Evolutionary conservation across 805 yeast genomes (phyloP), one percentile per base, ranked within the genome.

Genomic region (Kazachstania viticola): DNA sequence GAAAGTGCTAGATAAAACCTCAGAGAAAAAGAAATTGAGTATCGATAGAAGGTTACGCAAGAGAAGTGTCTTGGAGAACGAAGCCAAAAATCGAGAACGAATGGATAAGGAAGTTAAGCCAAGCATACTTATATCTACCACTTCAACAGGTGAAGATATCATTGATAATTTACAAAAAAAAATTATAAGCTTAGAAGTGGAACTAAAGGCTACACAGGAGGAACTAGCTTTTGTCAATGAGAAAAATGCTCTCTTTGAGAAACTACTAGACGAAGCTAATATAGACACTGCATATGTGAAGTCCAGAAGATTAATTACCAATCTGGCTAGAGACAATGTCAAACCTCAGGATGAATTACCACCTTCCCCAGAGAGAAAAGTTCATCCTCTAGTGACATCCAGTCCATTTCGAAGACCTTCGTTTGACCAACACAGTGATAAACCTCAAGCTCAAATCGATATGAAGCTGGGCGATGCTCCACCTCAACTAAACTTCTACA

Each of bases 271-370:
- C 31, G 60, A 54, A 22, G 57, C 57, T 9, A 49, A 55, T 26
- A 40, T 55, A 13, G 58, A 51, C 32, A 39, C 47, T 28, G 50
- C 49, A 12, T 51, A 52, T 29, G 46, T 55, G 11, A 48, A 53
- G 30, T 52, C 59, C 1, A 39, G 54, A 26, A 41, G 60, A 30
- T 46, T 49, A 29, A 55, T 55, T n/a, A 46, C 44, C 24, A 55
- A 55, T 31, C 35, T 55, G 14, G 54, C 48, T 32, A 46, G 42
- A 21, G 46, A 43, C n/a, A 44, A 52, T 27, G 36, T 51, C 19
- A 51, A 48, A 19, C 60, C 57, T 2, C 49, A 42, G 12, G 36
- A 40, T 7, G 53, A 48, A 25, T 35, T 52, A 14, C 58, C 58
- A n/a, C 55, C 57, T 3, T 50, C 57, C 9, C 44, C 44, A 14